A percentile compares a stretch with the other conserved stretches of the same genome.
These are phyloP conservation scores for Sporothrix humicola DNA, from an alignment of 2,329 filamentous ascomycete genomes.

Conservation along the genomic window DNA sequence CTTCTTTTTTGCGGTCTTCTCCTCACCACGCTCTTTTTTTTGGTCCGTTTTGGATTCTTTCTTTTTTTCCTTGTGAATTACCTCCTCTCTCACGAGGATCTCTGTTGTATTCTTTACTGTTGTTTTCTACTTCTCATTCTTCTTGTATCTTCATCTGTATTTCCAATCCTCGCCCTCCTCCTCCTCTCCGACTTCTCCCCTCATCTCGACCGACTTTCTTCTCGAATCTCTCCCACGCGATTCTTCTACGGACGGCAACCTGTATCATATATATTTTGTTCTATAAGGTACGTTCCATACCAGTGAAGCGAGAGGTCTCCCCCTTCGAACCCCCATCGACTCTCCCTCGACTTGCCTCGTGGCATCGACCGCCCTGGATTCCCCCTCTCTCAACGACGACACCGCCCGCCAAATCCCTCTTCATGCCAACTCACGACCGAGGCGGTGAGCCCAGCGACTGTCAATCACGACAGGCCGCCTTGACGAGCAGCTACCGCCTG, in stretches of 20 bases:
- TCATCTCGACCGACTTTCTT: slow-evolving; percentile 12
- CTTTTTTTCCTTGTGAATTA: slow-evolving; percentile 22
- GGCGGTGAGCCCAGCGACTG: slow-evolving; percentile 23
- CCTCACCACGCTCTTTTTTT: slow-evolving; percentile 35
- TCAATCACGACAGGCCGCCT: not conserved
- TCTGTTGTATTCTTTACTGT: slow-evolving; percentile 21
- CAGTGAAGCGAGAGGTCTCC: too few relatives aligned
- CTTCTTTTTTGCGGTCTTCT: slow-evolving; percentile 3
- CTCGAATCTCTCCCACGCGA: slow-evolving; percentile 1
- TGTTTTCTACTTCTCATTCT: slow-evolving; percentile 19
- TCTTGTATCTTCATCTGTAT: slow-evolving; percentile 21
- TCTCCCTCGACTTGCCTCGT: not conserved
- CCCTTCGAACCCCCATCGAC: not conserved
- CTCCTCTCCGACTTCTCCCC: not conserved
- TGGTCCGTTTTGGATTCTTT: slow-evolving; percentile 26
- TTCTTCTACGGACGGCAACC: slow-evolving; percentile 31
- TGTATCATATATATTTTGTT: slow-evolving; percentile 39
- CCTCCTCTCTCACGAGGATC: slow-evolving; percentile 5
- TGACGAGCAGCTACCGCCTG: not conserved
- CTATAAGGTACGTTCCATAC: slow-evolving; percentile 36
- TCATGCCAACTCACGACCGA: not conserved
- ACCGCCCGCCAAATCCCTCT: not conserved
- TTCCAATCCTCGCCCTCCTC: slow-evolving; percentile 14
- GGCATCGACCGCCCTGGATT: not conserved
- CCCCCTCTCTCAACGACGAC: slow-evolving; percentile 7